Conservation (phyloP, 140 eudicot species). For the Ambrosia hybrid region DNA sequence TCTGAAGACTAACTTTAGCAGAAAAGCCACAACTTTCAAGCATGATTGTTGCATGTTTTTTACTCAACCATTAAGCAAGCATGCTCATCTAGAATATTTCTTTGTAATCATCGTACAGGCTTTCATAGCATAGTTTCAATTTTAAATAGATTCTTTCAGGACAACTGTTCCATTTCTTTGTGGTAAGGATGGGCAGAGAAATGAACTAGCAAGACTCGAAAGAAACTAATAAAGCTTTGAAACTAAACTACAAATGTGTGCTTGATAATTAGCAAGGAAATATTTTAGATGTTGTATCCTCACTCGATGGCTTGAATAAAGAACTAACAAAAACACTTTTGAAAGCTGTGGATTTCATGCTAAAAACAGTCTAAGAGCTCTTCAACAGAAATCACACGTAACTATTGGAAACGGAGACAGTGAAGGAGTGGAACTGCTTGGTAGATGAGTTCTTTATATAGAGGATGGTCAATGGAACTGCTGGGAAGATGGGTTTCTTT, state of each 20-base stretch:
- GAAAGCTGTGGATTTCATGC: conserved; percentile 1
- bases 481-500: too few species aligned
- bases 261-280: neutral
- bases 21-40: neutral
- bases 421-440: too few species aligned
- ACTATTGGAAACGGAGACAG: too few species aligned
- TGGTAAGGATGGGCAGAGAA: neutral
- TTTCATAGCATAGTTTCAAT: neutral
- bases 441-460: too few species aligned
- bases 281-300: neutral
- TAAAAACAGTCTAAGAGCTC: neutral
- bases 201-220: neutral
- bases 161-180: neutral
- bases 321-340: neutral
- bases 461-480: too few species aligned
- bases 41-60: neutral
- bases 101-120: neutral
- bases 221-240: too few species aligned
- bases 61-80: neutral
- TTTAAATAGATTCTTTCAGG: neutral
- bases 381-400: too few species aligned
- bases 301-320: neutral
- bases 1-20: neutral
- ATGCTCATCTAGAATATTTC: neutral
- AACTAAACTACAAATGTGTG: neutral